Base-by-base conservation (phyloP, 768 basidiomycete genomes). In the Boletus speciosus region DNA sequence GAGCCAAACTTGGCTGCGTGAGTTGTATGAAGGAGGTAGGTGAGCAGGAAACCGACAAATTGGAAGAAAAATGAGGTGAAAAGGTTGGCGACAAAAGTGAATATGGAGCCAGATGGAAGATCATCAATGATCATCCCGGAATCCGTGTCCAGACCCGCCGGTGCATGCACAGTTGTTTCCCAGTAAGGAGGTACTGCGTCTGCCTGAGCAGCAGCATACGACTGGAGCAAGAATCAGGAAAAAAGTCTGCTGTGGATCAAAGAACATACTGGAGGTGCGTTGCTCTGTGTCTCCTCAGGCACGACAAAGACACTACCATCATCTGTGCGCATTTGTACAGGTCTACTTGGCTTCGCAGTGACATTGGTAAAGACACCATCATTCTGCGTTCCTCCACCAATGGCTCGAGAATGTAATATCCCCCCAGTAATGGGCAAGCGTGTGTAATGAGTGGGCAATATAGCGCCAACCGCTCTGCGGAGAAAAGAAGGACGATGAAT, bases 331-430 rank as follows among this genome's bases (percentile, higher is more conserved):
- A 83, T 64, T 25, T 78, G 75, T 1, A 75, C 67, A 15, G 67
- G 68, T 49, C 74, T 72, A 39, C 67, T 67, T 1, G 97, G 96
- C 68, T 97, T 97, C 1, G 96, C 96, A 60, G 83, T 85, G 36
- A 99, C 84, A 65, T 98, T 99, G 31, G 89, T 85, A 66, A 98
- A 99, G 9, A 98, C 95, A 3, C 97, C 97, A 61, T 97, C 94
- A 63, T 95, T 93, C 31, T 92, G 83, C 16, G 74, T 76, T 1
- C 89, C 90, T 7, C 85, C 85, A 32, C 90, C 90, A n/a, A 74
- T 67, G 43, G 57, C 43, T 16, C 64, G 64, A 41, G 55, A 68
- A 56, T 57, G 63, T 9, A 74, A 60, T 44, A 65, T 56, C 6
- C 69, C 68, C 0, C 72, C 72, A 9, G 72, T 66, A 19, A 77